Base-by-base conservation (phyloP, 176 grass and related monocot genomes). In the Oryza glaberrima region DNA sequence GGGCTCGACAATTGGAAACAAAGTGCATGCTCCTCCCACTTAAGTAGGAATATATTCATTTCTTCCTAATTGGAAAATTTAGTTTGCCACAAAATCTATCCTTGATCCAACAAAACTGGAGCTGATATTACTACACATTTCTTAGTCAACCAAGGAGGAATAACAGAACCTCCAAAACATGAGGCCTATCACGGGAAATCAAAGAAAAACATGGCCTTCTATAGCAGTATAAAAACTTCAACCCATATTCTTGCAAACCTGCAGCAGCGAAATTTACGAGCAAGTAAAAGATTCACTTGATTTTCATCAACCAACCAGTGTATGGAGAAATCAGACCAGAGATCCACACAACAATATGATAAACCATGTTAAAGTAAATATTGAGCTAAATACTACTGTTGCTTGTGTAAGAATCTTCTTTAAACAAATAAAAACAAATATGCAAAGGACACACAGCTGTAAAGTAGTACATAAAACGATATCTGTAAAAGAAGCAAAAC, bases 21-120 rank as follows among this genome's bases (percentile, higher is more conserved):
- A 67, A 67, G 41, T 67, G 11, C 25, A 67, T 32, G 23, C 38
- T 43, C 40, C 61, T 47, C 25, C 38, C 41, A 49, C 8, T 56
- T 15, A 75, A 48, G 14, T 34, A 68, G 9, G 17, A 51, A 32
- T 32, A 51, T 23, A 63, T 41, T 41, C 40, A 41, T 22, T 36
- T 48, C 28, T 69, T 32, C 44, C 11, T 48, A 47, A 28, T 14
- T 69, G 16, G 65, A 4, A 52, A 67, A 20, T 19, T 69, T 69
- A 16, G 9, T 49, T 48, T 10, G 16, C 6, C 4, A 80, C 19
- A 16, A 49, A 80, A 2, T 68, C 16, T 17, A 35, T 49, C 63
- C 4, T 12, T n/a, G 6, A 80, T 68, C 45, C 44, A 80, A 67
- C 16, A 68, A 80, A 49, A 51, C 43, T 22, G 23, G 40, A 79